These are phyloP conservation scores for Rosa persica DNA, from an alignment of 306 rosid species.

Conservation along the genomic window DNA sequence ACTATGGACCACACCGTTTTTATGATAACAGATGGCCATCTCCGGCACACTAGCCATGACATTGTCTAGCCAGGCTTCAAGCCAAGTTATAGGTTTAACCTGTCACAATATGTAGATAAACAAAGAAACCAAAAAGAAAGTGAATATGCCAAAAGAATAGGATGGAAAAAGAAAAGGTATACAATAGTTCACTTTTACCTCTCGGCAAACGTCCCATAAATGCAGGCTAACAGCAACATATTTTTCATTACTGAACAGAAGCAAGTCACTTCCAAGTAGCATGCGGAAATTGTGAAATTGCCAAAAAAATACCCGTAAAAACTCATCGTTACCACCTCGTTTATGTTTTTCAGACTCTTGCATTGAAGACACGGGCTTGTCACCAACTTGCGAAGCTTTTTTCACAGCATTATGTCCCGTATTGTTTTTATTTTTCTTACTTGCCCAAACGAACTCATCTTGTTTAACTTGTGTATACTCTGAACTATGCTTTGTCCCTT, in stretches of 20 bases:
- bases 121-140: conserved; percentile 12
- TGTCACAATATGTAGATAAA: conserved; percentile 30
- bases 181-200: conserved; percentile 47
- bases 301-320: conserved; percentile 87
- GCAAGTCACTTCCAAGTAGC: conserved; percentile 94
- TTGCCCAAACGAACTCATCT: conserved; percentile 55
- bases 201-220: conserved; percentile 89
- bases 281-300: conserved; percentile 96
- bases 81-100: conserved; percentile 96
- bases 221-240: conserved; percentile 97
- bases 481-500: conserved; percentile 50
- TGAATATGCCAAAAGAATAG: conserved; percentile 15
- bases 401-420: conserved; percentile 53
- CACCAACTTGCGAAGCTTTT: conserved; percentile 80
- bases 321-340: conserved; percentile 65
- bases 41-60: conserved; percentile 99
- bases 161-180: neutral
- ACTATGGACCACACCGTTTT: conserved; percentile 94
- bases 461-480: conserved; percentile 57
- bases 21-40: conserved; percentile 94
- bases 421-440: conserved; percentile 64
- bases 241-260: conserved; percentile 90
- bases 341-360: conserved; percentile 87
- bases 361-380: conserved; percentile 60
- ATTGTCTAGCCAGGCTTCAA: conserved; percentile 99